Base-by-base conservation (phyloP, 805 yeast genomes). In the Saturnispora galanensis region DNA sequence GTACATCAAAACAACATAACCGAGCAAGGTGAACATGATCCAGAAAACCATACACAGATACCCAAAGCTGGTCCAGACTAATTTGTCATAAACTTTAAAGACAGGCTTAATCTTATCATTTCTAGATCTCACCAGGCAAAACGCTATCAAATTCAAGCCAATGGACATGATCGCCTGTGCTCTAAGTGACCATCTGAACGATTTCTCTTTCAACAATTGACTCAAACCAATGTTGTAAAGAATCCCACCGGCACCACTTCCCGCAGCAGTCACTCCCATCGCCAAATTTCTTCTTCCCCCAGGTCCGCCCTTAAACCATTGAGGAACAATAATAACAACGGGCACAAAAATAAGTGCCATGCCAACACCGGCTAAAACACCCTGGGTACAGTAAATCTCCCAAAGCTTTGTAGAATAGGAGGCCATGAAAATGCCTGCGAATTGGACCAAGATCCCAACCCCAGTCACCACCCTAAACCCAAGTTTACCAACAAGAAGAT, bases 381-480 rank as follows among this genome's bases (percentile, higher is more conserved):
- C 89, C 60, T 83, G 89, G 6, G 85, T 75, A 35, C 79, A 58
- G 53, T 71, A 79, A 11, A 84, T 55, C 49, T 84, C 79, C 88
- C 89, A 82, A 16, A 77, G 55, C 33, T 68, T 65, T 2, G 68
- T 71, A 1, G 83, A 60, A 53, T 70, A 79, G 6, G 82, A 73
- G 1, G 89, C 87, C 50, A 82, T 52, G 44, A 83, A 47, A 32
- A 73, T 67, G 0, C 79, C 82, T 0, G 70, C 67, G 47, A 79
- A 73, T 54, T 80, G 77, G 10, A 72, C 38, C 2, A 62, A 50
- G 12, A 69, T 61, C 1, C 88, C 90, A 8, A 74, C 35, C 0
- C 62, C 42, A 10, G 76, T 64, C 2, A 70, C 66, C 8, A 57
- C 37, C 44, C 66, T 68, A 4, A 67, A 52, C 0, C 78, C 76